phyloP scores from a whole-genome alignment of 306 rosid species.

The Sesbania bispinosa region DNA sequence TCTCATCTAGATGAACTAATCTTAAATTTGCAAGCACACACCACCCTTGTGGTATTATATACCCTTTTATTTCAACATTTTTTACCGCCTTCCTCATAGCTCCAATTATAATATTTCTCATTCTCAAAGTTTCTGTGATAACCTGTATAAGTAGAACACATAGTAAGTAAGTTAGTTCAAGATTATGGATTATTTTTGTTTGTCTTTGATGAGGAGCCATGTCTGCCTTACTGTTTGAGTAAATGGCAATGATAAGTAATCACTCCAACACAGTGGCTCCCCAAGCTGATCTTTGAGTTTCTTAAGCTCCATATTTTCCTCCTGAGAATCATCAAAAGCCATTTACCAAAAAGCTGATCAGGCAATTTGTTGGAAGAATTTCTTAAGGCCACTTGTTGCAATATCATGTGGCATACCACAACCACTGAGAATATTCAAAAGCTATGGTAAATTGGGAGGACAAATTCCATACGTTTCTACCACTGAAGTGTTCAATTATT shows the following conservation, averaged over 20 bases:
- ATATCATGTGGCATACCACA: neutral
- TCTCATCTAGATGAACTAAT: slow-evolving; percentile 91
- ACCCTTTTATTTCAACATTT: slow-evolving; percentile 83
- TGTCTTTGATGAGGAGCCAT: neutral
- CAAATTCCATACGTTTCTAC: neutral
- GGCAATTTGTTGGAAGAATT: neutral
- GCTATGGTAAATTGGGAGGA: neutral
- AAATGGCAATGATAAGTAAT: slow-evolving; percentile 82
- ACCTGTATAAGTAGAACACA: slow-evolving; percentile 45
- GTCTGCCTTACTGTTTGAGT: slow-evolving; percentile 68
- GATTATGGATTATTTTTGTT: neutral
- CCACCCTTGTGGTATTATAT: slow-evolving; percentile 85
- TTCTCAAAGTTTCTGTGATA: slow-evolving; percentile 80
- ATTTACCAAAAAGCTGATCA: neutral
- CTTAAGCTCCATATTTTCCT: slow-evolving; percentile 77
- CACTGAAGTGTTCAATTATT: neutral
- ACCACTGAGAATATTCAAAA: neutral
- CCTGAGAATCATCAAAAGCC: slow-evolving; percentile 44
- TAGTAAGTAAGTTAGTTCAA: neutral
- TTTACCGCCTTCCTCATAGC: slow-evolving; percentile 88
- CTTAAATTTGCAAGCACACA: slow-evolving; percentile 71
- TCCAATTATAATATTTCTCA: slow-evolving; percentile 81
- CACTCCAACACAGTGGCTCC: slow-evolving; percentile 71
- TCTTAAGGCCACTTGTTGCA: neutral
- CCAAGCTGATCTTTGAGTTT: slow-evolving; percentile 61